These are phyloP conservation scores for Penicillium sp. DNA, from an alignment of 2,329 filamentous ascomycete species.

Conservation along the genomic window DNA sequence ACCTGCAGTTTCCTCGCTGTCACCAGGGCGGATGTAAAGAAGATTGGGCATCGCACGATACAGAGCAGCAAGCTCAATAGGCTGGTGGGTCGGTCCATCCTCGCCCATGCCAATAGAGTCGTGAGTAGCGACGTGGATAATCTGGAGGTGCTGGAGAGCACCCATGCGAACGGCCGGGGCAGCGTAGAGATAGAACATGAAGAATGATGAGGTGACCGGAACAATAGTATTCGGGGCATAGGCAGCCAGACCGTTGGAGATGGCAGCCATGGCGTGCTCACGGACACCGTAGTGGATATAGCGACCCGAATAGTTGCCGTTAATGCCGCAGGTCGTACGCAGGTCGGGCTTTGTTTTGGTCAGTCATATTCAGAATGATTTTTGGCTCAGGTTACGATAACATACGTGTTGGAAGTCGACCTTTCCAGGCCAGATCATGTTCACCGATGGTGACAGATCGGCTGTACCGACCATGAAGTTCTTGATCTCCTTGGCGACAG, in stretches of 20 bases:
- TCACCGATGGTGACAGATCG: constrained; percentile 58
- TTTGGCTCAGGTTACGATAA: background rate
- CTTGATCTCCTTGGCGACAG: constrained; percentile 52
- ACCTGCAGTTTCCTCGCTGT: constrained; percentile 60
- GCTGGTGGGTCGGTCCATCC: constrained; percentile 67
- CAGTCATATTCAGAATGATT: constrained; percentile 4
- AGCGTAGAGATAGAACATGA: constrained; percentile 66
- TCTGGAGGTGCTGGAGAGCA: constrained; percentile 58
- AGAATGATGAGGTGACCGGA: constrained; percentile 63
- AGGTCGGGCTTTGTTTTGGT: constrained; percentile 30
- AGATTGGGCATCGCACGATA: constrained; percentile 68
- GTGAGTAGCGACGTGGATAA: constrained; percentile 66
- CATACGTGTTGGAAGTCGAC: constrained; percentile 57
- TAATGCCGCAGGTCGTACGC: constrained; percentile 37
- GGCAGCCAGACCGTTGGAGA: constrained; percentile 76
- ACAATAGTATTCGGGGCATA: constrained; percentile 60
- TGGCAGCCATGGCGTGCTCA: constrained; percentile 70
- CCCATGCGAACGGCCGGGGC: constrained; percentile 66
- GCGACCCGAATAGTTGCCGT: constrained; percentile 56
- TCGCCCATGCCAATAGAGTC: constrained; percentile 65
- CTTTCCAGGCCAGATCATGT: constrained; percentile 60
- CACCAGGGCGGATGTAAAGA: constrained; percentile 63
- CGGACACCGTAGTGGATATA: constrained; percentile 64
- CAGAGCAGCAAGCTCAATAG: constrained; percentile 60
- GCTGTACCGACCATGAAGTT: constrained; percentile 60